Percentiles rank a stretch among this genome's conserved stretches.
Evolutionary conservation across 2,329 filamentous ascomycete genomes (phyloP).

Genomic region (Xenosphaeropsis pyriputrescens): DNA sequence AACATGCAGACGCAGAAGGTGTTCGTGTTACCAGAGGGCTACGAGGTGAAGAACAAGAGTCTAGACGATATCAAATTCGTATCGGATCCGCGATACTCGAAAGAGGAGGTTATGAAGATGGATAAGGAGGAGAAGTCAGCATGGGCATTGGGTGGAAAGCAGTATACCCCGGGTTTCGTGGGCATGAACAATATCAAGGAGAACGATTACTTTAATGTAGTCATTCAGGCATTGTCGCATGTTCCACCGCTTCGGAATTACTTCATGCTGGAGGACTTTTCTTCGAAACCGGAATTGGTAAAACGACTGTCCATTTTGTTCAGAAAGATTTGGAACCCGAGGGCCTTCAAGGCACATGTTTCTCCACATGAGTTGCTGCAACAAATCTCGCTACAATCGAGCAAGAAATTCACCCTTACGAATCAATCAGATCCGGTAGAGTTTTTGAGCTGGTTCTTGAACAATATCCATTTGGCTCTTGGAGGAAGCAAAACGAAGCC

Average conservation of each 20-base stretch:
- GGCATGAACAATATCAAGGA: conserved; percentile 99
- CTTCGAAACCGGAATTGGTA: conserved; percentile 61
- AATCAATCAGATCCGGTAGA: conserved; percentile 90
- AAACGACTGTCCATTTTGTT: conserved; percentile 80
- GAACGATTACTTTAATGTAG: conserved; percentile 95
- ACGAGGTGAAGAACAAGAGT: conserved; percentile 88
- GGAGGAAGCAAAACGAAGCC: conserved; percentile 83
- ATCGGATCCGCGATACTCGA: conserved; percentile 76
- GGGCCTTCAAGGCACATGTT: conserved; percentile 91
- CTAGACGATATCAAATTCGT: conserved; percentile 98
- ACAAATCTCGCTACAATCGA: conserved; percentile 79
- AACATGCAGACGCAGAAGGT: conserved; percentile 91
- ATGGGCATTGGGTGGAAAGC: conserved; percentile 69
- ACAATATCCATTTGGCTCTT: conserved; percentile 82
- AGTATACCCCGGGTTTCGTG: conserved; percentile 87
- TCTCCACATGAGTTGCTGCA: conserved; percentile 95
- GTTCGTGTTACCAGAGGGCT: conserved; percentile 87
- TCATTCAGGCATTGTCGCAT: conserved; percentile 83
- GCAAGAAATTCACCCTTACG: conserved; percentile 84
- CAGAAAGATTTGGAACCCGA: conserved; percentile 95
- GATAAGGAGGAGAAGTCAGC: conserved; percentile 50
- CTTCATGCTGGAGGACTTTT: conserved; percentile 76
- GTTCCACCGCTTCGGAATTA: conserved; percentile 82
- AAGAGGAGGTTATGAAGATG: conserved; percentile 63
- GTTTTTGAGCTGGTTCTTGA: conserved; percentile 94